Percentiles rank a stretch among this genome's conserved stretches.
Evolutionary conservation across 805 yeast genomes (phyloP).

Genomic region (Saturnispora ahearnii): DNA sequence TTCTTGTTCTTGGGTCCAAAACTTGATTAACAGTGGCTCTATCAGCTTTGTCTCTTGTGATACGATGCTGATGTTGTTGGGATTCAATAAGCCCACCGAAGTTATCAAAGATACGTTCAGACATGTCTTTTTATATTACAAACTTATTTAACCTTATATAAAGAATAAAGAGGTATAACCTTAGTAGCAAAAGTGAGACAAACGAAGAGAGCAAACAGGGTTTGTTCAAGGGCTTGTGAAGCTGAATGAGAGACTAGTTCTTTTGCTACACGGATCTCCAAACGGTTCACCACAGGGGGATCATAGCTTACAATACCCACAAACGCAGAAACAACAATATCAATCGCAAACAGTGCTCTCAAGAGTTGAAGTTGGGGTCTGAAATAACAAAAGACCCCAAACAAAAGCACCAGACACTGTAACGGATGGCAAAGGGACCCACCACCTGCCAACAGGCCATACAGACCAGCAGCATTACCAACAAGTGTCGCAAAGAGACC

Average conservation of each 20-base stretch:
- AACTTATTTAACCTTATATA: conserved; percentile 3
- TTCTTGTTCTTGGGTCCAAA: conserved; percentile 85
- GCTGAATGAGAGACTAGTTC: conserved; percentile 4
- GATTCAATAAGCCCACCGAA: conserved; percentile 5
- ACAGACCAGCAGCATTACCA: conserved; percentile 5
- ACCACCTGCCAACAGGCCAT: conserved; percentile 6
- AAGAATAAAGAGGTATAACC: conserved; percentile 5
- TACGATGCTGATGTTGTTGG: conserved; percentile 32
- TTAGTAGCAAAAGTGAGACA: conserved; percentile 5
- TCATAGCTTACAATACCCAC: conserved; percentile 7
- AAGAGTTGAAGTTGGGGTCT: not conserved
- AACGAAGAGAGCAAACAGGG: conserved; percentile 4
- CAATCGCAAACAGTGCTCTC: not conserved
- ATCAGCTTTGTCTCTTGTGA: conserved; percentile 75
- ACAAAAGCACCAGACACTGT: conserved; percentile 1
- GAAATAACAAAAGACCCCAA: not conserved
- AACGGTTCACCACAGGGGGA: not conserved
- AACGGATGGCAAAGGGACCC: conserved; percentile 4
- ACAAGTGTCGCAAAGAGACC: conserved; percentile 4
- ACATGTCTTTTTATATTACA: not conserved
- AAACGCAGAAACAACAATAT: not conserved
- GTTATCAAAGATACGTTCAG: not conserved
- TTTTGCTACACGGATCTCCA: not conserved
- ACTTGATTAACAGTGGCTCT: conserved; percentile 97
- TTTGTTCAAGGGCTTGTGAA: conserved; percentile 7